Evolutionary conservation across 2,329 filamentous ascomycete species (phyloP).

Genomic region (Immersiporthe knoxdaviesiana): DNA sequence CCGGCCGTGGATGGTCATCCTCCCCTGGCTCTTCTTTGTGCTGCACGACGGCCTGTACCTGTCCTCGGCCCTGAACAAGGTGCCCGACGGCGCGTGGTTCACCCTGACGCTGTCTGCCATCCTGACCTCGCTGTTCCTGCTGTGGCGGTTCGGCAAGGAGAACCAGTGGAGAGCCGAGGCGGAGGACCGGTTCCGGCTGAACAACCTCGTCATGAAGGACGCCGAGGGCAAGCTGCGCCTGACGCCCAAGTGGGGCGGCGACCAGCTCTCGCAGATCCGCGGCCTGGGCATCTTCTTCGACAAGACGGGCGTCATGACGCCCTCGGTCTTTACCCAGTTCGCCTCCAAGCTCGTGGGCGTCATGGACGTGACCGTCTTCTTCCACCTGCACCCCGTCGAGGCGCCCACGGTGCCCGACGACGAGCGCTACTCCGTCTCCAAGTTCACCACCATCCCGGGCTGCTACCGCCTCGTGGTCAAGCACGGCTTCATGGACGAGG

Average conservation of each 20-base stretch:
- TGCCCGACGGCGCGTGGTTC: constrained; percentile 77
- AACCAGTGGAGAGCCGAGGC: constrained; percentile 72
- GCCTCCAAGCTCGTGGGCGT: constrained; percentile 68
- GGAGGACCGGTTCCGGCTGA: constrained; percentile 58
- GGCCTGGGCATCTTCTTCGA: constrained; percentile 76
- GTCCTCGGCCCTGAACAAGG: constrained; percentile 69
- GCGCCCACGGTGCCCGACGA: constrained; percentile 55
- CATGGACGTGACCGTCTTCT: constrained; percentile 70
- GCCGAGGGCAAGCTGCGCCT: constrained; percentile 38
- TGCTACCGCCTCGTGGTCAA: constrained; percentile 70
- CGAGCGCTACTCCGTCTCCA: constrained; percentile 50
- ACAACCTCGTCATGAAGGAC: constrained; percentile 37
- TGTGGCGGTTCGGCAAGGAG: constrained; percentile 81
- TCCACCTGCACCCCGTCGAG: constrained; percentile 68
- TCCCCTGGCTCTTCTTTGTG: constrained; percentile 64
- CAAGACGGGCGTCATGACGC: constrained; percentile 68
- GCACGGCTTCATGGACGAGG: constrained; percentile 72
- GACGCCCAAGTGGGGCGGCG: constrained; percentile 46
- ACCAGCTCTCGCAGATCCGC: constrained; percentile 49
- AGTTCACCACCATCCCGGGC: constrained; percentile 53
- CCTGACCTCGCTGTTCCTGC: constrained; percentile 65
- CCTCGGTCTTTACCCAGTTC: constrained; percentile 71
- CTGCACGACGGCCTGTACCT: constrained; percentile 69
- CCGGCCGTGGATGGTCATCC: constrained; percentile 59
- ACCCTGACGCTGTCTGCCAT: constrained; percentile 66